These are phyloP conservation scores for Xylaria multiplex DNA, from an alignment of 2,329 filamentous ascomycete species.

Conservation along the genomic window DNA sequence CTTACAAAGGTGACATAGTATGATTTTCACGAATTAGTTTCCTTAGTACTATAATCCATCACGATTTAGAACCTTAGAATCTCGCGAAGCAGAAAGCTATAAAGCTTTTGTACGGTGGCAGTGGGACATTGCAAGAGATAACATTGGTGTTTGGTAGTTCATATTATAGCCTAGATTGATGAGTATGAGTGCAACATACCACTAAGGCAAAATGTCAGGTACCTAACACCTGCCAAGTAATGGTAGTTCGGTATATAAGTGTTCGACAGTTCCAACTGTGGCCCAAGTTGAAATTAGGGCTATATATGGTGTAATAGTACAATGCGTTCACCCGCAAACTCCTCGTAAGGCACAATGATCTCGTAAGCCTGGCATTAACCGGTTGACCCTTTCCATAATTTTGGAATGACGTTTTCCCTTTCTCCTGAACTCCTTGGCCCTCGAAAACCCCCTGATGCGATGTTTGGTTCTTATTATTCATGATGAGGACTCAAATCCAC, in stretches of 20 bases:
- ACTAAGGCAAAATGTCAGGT: too few species aligned
- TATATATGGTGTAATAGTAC: slow-evolving; percentile 22
- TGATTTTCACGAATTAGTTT: too few species aligned
- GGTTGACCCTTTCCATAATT: slow-evolving; percentile 14
- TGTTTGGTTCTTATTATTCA: slow-evolving; percentile 15
- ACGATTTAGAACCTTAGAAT: too few species aligned
- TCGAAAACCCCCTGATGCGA: slow-evolving; percentile 20
- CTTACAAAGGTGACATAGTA: too few species aligned
- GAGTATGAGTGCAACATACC: too few species aligned
- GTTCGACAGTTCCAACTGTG: background rate
- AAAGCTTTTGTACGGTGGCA: too few species aligned
- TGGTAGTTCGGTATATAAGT: too few species aligned
- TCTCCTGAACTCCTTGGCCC: slow-evolving; percentile 35
- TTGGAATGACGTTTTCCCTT: slow-evolving; percentile 26
- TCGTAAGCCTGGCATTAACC: slow-evolving; percentile 31
- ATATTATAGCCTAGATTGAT: background rate
- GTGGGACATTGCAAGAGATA: background rate
- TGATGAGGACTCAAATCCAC: slow-evolving; percentile 2
- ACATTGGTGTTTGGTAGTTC: background rate
- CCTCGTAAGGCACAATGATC: slow-evolving; percentile 22
- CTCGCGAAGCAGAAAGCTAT: too few species aligned
- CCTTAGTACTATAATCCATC: too few species aligned
- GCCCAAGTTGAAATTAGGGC: slow-evolving; percentile 1
- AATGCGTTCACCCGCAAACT: slow-evolving; percentile 10
- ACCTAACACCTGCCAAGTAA: too few species aligned